A percentile compares a stretch with the other conserved stretches of the same genome.
Evolutionary conservation across 805 yeast genomes (phyloP).

Genomic region (Brettanomyces custersianus): DNA sequence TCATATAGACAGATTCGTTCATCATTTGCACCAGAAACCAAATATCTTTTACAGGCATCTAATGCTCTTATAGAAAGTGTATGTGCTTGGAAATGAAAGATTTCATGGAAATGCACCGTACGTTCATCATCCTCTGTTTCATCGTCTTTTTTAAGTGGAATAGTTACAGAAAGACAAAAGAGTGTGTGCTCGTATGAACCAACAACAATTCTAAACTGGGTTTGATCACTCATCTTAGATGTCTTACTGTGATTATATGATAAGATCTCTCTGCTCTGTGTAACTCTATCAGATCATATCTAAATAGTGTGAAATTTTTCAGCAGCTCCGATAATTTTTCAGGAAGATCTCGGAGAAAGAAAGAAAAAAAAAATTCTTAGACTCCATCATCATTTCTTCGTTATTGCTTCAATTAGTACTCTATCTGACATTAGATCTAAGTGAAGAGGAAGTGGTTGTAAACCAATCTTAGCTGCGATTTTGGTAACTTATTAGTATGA

Average conservation of each 20-base stretch:
- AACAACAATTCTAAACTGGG: conserved; percentile 70
- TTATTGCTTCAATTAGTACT: too few species aligned
- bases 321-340: too few species aligned
- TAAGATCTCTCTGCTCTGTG: not conserved
- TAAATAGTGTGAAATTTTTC: too few species aligned
- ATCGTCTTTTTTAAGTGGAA: conserved; percentile 28
- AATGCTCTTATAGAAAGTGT: conserved; percentile 78
- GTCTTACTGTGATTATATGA: not conserved
- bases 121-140: conserved; percentile 17
- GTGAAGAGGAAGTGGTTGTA: too few species aligned
- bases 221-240: conserved; percentile 2
- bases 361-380: too few species aligned
- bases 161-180: conserved; percentile 69
- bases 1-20: conserved; percentile 94
- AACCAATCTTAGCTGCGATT: not conserved
- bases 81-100: conserved; percentile 95
- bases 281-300: too few species aligned
- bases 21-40: conserved; percentile 92
- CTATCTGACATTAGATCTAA: too few species aligned
- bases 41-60: conserved; percentile 72
- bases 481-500: not conserved
- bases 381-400: too few species aligned
- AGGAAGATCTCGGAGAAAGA: too few species aligned
- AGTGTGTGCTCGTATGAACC: conserved; percentile 96
- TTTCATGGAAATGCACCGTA: conserved; percentile 74